Percentiles rank a stretch among this genome's conserved stretches.
These are phyloP conservation scores for Penicillium freii DNA, from an alignment of 2,329 filamentous ascomycete species.

Conservation along the genomic window DNA sequence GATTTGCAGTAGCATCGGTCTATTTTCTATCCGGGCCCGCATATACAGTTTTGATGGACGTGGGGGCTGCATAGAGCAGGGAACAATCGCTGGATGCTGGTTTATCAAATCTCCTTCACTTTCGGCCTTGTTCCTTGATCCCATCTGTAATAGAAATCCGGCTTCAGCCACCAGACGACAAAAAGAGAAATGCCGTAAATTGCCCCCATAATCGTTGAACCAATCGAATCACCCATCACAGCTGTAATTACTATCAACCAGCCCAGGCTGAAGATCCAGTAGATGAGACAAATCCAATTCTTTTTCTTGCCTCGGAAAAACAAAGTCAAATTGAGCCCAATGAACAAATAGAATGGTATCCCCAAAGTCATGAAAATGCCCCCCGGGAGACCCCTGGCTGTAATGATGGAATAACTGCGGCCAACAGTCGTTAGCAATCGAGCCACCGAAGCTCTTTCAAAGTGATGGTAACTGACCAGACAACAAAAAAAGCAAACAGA, in stretches of 20 bases:
- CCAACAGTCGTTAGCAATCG: neutral
- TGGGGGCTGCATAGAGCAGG: neutral
- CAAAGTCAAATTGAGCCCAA: no score
- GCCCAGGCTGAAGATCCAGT: neutral
- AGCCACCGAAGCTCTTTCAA: neutral
- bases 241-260: no score
- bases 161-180: neutral
- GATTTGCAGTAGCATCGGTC: no score
- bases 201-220: neutral
- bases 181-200: neutral
- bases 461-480: neutral
- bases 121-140: neutral
- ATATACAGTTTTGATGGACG: neutral
- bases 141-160: neutral
- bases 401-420: neutral
- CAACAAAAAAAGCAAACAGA: neutral
- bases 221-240: no score
- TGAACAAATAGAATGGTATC: no score
- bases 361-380: no score
- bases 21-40: neutral
- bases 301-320: no score
- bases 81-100: neutral
- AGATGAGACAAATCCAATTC: neutral
- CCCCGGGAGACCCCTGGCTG: no score
- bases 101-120: neutral